Base-by-base conservation (phyloP, 805 yeast genomes). In the Candida bentonensis region DNA sequence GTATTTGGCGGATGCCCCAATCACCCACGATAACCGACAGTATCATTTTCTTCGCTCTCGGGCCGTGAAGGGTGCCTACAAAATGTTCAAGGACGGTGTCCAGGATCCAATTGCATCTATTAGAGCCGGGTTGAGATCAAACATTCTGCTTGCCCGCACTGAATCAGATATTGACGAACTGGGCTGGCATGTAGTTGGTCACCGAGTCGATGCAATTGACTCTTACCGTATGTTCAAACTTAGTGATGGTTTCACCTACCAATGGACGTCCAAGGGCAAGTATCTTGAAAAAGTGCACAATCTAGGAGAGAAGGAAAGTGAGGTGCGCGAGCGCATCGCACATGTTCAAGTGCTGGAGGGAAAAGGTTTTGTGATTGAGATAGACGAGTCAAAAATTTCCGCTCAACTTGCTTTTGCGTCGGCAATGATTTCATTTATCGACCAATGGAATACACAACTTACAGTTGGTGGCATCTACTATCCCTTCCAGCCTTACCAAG, bases 381-480 rank as follows among this genome's bases (percentile, higher is more conserved):
- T 76, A 33, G 80, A 78, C 55, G 78, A 73, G 51, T 44, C 70
- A 23, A 70, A 74, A 53, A 70, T 78, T 27, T 68, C 74, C n/a
- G 61, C 72, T 41, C 40, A 76, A 49, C 52, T 78, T 61, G 83
- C 81, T 1, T 56, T 78, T 17, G 61, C 76, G 15, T 69, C 79
- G 5, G 82, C 82, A 3, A 59, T 78, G 47, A 72, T 76, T 47
- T 74, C 81, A 39, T 72, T 64, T 54, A 69, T 78, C 46, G 84
- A 78, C 53, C 82, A 76, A 47, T 78, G 84, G 84, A 78, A 74
- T 53, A 76, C 82, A 21, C 64, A 65, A 47, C 58, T 72, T 30
- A 73, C 72, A 21, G 73, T 76, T 30, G 83, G 83, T n/a, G 83
- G 83, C 28, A 74, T 78, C 43, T 77, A 76, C 57, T 69, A 67